phyloP scores from a whole-genome alignment of 2,329 filamentous ascomycete species.

The Colletotrichum somersetense region DNA sequence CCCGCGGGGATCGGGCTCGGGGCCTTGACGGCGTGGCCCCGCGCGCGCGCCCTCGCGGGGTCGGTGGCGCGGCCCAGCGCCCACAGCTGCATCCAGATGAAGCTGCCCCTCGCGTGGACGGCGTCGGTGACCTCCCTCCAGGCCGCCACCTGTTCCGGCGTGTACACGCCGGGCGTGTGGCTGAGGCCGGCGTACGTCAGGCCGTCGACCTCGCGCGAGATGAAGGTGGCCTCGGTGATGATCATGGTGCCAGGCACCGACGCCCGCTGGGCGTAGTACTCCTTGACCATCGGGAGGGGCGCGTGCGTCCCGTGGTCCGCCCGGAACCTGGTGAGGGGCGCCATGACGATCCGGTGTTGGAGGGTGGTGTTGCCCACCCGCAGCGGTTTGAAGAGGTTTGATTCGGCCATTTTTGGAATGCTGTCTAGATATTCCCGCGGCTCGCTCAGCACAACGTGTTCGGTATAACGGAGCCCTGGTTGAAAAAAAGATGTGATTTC shows the following conservation, averaged over 20 bases:
- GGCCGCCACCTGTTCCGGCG: conserved; percentile 28
- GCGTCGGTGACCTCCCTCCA: conserved; percentile 45
- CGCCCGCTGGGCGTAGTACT: conserved; percentile 61
- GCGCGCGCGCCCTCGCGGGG: conserved; percentile 42
- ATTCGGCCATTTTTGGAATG: neutral
- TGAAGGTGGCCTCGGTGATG: conserved; percentile 61
- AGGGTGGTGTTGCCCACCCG: neutral
- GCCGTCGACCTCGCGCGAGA: conserved; percentile 50
- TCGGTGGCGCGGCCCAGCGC: conserved; percentile 67
- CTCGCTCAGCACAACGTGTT: neutral
- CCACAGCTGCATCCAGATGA: conserved; percentile 73
- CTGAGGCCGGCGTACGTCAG: conserved; percentile 31
- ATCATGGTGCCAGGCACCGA: conserved; percentile 56
- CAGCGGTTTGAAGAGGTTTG: neutral
- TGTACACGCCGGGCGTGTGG: neutral
- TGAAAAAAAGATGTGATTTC: neutral
- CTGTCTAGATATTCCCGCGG: neutral
- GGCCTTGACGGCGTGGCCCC: conserved; percentile 41
- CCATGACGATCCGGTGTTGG: neutral
- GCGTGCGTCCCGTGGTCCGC: conserved; percentile 1
- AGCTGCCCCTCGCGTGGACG: conserved; percentile 46
- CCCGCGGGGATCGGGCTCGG: neutral
- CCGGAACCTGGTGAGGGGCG: neutral
- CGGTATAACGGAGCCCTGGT: no score
- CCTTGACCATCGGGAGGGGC: conserved; percentile 43